These are phyloP conservation scores for Aureobasidium sp. DNA, from an alignment of 2,329 filamentous ascomycete species.

Conservation along the genomic window DNA sequence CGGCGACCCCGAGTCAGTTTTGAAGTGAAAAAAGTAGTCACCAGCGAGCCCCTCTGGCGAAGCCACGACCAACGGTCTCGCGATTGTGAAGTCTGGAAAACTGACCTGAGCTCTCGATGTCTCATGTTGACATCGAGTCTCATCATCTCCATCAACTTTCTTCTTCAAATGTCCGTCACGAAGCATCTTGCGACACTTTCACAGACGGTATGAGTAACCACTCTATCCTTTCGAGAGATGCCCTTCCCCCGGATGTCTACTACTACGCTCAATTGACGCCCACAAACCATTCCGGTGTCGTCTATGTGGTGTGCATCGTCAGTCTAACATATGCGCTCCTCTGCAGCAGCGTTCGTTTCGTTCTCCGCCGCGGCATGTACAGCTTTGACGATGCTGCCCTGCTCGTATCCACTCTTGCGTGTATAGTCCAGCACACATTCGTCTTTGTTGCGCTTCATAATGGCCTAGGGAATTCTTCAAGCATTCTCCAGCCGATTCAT, in stretches of 20 bases:
- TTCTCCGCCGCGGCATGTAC: conserved; percentile 2
- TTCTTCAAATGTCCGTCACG: neutral
- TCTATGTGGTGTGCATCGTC: conserved; percentile 2
- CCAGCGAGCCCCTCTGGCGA: neutral
- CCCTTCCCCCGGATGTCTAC: conserved; percentile 6
- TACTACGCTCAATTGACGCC: neutral
- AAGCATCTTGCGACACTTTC: neutral
- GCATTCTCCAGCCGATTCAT: neutral
- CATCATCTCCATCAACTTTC: neutral
- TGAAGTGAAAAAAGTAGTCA: neutral
- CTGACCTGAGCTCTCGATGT: neutral
- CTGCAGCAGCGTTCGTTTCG: neutral
- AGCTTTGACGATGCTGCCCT: conserved; percentile 9
- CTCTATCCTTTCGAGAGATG: neutral
- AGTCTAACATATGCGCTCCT: conserved; percentile 1
- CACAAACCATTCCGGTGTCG: neutral
- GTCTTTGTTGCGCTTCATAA: neutral
- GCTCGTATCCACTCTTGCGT: conserved; percentile 2
- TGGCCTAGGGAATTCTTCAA: neutral
- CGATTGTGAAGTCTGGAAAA: neutral
- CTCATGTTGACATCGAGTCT: neutral
- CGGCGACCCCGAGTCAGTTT: neutral
- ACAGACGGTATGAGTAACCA: neutral
- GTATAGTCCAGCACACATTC: conserved; percentile 4
- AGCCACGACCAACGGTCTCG: neutral